Evolutionary conservation across 225 moss, liverwort and hornwort genomes (phyloP).

Genomic region (Polytrichum formosum): DNA sequence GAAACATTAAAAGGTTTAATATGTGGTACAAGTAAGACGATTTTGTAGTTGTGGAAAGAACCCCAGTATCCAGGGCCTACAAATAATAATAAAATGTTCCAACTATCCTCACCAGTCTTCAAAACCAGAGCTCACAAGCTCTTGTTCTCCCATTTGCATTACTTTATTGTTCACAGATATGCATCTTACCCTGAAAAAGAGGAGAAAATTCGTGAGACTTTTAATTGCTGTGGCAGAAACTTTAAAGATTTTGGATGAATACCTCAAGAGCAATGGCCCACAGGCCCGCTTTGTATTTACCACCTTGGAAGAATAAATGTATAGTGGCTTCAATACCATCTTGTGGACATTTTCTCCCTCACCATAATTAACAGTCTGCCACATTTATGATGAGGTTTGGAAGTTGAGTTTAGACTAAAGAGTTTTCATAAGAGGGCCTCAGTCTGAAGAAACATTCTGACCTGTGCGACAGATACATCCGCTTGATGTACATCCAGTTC

Average conservation of each 20-base stretch:
- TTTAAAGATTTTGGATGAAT: neutral
- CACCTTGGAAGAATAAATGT: neutral
- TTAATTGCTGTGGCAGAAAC: neutral
- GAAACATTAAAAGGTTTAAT: neutral
- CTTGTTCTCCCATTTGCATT: conserved; percentile 36
- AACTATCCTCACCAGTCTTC: conserved; percentile 42
- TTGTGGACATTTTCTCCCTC: no score
- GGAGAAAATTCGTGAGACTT: conserved; percentile 14
- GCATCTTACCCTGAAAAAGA: conserved; percentile 36
- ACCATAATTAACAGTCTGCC: no score
- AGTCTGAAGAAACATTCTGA: neutral
- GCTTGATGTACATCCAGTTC: conserved; percentile 38
- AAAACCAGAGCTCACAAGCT: conserved; percentile 35
- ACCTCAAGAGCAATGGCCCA: neutral
- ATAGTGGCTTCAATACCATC: neutral
- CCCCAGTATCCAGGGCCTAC: no score
- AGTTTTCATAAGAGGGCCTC: no score
- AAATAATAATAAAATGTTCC: neutral
- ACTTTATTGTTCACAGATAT: conserved; percentile 30
- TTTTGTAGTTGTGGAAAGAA: no score
- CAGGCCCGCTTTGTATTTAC: neutral
- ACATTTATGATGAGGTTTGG: no score
- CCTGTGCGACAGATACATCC: conserved; percentile 25
- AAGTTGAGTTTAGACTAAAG: no score
- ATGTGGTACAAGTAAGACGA: no score